phyloP scores from a whole-genome alignment of 169 alveolate species.

The Plasmodium ovale region DNA sequence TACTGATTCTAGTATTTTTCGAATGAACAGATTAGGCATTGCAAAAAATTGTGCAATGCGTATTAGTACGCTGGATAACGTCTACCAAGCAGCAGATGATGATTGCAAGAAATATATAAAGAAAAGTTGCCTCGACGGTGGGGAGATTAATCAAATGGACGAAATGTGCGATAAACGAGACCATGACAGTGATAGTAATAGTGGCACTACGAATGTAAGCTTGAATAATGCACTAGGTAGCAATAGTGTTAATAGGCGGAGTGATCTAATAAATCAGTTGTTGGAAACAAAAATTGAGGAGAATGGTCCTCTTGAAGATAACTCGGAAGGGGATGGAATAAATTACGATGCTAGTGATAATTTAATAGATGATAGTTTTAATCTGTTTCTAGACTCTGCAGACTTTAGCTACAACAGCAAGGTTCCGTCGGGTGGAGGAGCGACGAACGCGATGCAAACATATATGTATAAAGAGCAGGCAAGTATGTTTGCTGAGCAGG shows the following conservation, averaged over 20 bases:
- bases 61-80: not conserved
- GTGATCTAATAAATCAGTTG: not conserved
- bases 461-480: too few species aligned
- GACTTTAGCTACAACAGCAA: not conserved
- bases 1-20: too few species aligned
- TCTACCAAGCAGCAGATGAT: not conserved
- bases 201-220: constrained; percentile 24
- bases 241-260: constrained; percentile 2
- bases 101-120: not conserved
- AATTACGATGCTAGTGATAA: not conserved
- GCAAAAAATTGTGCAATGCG: too few species aligned
- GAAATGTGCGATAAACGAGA: not conserved
- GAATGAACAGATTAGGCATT: too few species aligned
- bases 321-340: not conserved
- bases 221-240: constrained; percentile 11
- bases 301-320: not conserved
- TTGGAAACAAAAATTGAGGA: constrained; percentile 11
- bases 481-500: too few species aligned
- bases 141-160: not conserved
- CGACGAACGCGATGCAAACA: not conserved
- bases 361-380: constrained; percentile 27
- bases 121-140: not conserved
- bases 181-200: constrained; percentile 9
- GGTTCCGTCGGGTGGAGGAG: not conserved
- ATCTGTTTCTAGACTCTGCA: constrained; percentile 12